A percentile compares a stretch with the other conserved stretches of the same genome.
These are phyloP conservation scores for Chrysoporthe deuterocubensis DNA, from an alignment of 2,329 filamentous ascomycete genomes.

Conservation along the genomic window DNA sequence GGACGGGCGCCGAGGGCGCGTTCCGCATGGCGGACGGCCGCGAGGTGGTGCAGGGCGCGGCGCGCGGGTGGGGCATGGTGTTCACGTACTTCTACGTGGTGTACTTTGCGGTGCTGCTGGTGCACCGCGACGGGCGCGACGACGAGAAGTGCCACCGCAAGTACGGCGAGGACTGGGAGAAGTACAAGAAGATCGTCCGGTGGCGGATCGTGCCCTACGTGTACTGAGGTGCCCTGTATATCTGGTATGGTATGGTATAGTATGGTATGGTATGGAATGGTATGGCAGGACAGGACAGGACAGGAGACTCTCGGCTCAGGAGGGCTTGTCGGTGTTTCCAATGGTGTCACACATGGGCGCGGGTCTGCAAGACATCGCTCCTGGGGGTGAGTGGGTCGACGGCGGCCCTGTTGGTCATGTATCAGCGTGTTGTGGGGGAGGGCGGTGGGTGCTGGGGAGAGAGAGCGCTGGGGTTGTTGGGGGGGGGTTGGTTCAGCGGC, in stretches of 20 bases:
- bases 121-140: conserved; percentile 85
- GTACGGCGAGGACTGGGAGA: conserved; percentile 91
- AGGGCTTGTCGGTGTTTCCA: too few relatives aligned
- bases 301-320: too few relatives aligned
- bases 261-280: neutral
- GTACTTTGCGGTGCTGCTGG: conserved; percentile 85
- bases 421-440: too few relatives aligned
- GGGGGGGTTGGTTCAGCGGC: too few relatives aligned
- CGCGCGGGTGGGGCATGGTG: conserved; percentile 81
- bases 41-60: conserved; percentile 71
- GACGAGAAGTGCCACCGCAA: conserved; percentile 90
- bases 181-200: conserved; percentile 81
- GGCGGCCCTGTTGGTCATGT: too few relatives aligned
- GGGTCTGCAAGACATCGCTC: too few relatives aligned
- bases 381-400: too few relatives aligned
- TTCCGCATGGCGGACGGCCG: conserved; percentile 63
- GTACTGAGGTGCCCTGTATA: conserved; percentile 57
- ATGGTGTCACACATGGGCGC: too few relatives aligned
- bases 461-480: too few relatives aligned
- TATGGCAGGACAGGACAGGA: too few relatives aligned
- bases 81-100: conserved; percentile 94
- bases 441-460: too few relatives aligned
- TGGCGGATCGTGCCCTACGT: conserved; percentile 84
- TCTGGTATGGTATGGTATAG: neutral
- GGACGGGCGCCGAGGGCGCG: conserved; percentile 54